A percentile compares a stretch with the other conserved stretches of the same genome.
These are phyloP conservation scores for Cystoderma amianthinum DNA, from an alignment of 768 basidiomycete genomes.

Conservation along the genomic window DNA sequence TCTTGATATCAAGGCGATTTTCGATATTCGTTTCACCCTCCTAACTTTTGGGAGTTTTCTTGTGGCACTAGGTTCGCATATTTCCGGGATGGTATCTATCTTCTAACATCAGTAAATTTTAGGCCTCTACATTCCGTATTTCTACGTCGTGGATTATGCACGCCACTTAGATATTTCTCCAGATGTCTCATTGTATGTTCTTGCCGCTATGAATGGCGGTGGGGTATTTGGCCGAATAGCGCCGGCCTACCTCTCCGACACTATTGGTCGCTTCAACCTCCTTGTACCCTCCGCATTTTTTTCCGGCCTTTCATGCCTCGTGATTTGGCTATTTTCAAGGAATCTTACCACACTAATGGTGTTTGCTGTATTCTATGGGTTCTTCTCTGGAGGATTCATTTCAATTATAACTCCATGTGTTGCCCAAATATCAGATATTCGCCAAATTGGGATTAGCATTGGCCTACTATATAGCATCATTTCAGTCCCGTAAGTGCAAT, in stretches of 20 bases:
- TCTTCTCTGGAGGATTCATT: conserved; percentile 64
- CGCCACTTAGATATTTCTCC: conserved; percentile 31
- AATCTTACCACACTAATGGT: conserved; percentile 32
- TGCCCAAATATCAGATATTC: conserved; percentile 53
- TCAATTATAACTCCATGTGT: conserved; percentile 64
- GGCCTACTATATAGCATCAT: conserved; percentile 61
- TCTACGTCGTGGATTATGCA: conserved; percentile 61
- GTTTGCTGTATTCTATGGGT: conserved; percentile 54
- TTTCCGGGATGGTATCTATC: no score
- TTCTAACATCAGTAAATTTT: no score
- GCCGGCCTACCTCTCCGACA: conserved; percentile 60
- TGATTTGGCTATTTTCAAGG: conserved; percentile 47
- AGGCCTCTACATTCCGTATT: conserved; percentile 69
- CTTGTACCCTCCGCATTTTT: conserved; percentile 57
- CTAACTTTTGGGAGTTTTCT: conserved; percentile 48
- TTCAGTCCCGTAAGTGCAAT: conserved; percentile 59
- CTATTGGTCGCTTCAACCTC: conserved; percentile 60
- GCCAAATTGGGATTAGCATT: conserved; percentile 54
- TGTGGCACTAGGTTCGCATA: conserved; percentile 57
- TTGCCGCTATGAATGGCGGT: conserved; percentile 66
- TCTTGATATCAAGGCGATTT: conserved; percentile 27
- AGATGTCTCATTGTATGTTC: conserved; percentile 41
- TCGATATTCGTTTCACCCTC: conserved; percentile 45
- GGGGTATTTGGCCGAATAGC: conserved; percentile 58
- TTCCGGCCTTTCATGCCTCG: conserved; percentile 51